These are phyloP conservation scores for Hyaloscypha hepaticicola DNA, from an alignment of 495 filamentous ascomycete genomes.

Conservation along the genomic window DNA sequence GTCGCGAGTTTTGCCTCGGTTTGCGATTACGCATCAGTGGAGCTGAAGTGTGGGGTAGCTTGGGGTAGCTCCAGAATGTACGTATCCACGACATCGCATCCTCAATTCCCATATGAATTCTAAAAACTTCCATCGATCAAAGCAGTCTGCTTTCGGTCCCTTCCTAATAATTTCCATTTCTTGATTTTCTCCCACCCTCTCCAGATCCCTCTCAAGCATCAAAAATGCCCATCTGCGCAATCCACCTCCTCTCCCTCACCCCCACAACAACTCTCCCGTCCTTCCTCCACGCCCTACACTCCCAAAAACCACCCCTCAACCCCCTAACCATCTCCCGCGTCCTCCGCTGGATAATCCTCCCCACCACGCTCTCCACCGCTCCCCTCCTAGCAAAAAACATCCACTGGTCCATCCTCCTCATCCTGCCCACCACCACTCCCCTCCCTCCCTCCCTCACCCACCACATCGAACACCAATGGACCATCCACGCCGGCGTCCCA, in stretches of 20 bases:
- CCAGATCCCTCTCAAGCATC: background rate
- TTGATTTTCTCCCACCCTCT: background rate
- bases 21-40: background rate
- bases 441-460: constrained; percentile 43
- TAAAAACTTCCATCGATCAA: too few species aligned
- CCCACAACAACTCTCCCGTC: constrained; percentile 32
- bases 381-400: constrained; percentile 45
- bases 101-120: too few species aligned
- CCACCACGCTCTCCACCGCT: constrained; percentile 45
- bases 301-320: constrained; percentile 26
- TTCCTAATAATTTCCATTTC: background rate
- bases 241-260: constrained; percentile 45
- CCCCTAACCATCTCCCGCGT: constrained; percentile 50
- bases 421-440: constrained; percentile 41
- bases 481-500: constrained; percentile 54
- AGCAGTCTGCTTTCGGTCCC: too few species aligned
- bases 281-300: constrained; percentile 33
- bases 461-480: constrained; percentile 41
- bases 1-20: background rate
- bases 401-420: constrained; percentile 58
- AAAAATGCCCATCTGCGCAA: constrained; percentile 48
- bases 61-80: background rate
- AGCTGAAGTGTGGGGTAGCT: constrained; percentile 1
- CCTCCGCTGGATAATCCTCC: constrained; percentile 58
- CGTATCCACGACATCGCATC: background rate